Percentiles rank a stretch among this genome's conserved stretches.
Evolutionary conservation across 345 rosid genomes (phyloP).

Genomic region (Eucalyptus erythrocorys): DNA sequence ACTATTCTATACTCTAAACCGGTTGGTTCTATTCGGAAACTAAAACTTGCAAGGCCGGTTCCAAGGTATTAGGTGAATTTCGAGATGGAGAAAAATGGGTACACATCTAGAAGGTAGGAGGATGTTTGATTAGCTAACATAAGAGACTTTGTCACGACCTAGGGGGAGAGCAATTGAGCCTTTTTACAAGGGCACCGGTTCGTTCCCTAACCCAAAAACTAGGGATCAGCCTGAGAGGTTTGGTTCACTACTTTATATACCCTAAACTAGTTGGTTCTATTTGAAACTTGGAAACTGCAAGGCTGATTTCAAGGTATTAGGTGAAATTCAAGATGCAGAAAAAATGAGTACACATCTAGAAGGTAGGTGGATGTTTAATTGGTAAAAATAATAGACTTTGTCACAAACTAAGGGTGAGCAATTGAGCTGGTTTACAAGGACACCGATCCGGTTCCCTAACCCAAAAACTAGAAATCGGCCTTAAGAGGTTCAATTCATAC

Average conservation of each 20-base stretch:
- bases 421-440: neutral
- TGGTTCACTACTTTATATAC: neutral
- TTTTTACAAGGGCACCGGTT: neutral
- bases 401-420: neutral
- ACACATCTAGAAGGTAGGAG: neutral
- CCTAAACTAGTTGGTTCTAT: neutral
- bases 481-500: neutral
- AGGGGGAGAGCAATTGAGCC: neutral
- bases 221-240: fast-evolving
- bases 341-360: neutral
- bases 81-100: neutral
- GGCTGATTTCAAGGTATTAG: neutral
- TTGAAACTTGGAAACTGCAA: fast-evolving
- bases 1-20: neutral
- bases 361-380: neutral
- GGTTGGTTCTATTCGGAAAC: too few species aligned
- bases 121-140: neutral
- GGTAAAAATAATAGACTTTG: neutral
- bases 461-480: neutral
- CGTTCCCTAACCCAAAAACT: neutral
- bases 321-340: neutral
- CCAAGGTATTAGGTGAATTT: neutral
- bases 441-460: neutral
- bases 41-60: too few species aligned
- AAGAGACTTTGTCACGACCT: neutral